Conservation (phyloP, 2,329 filamentous ascomycete species). For the Meredithiella fracta region DNA sequence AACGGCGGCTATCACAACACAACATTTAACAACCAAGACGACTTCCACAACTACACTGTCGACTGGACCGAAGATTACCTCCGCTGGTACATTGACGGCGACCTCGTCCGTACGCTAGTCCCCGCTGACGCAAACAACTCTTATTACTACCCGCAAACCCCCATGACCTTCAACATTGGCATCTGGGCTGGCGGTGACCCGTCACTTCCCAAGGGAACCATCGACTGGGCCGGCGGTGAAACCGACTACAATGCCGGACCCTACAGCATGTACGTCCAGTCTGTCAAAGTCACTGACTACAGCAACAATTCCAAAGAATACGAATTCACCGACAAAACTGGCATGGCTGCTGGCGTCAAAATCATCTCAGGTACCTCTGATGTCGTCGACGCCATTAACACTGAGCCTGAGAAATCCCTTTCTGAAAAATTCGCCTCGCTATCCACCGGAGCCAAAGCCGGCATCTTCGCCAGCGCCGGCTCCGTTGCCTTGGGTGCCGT, state of each 20-base stretch:
- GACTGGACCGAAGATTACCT: constrained; percentile 53
- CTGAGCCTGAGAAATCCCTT: constrained; percentile 26
- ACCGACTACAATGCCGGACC: constrained; percentile 51
- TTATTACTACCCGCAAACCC: constrained; percentile 56
- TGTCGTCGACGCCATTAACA: constrained; percentile 23
- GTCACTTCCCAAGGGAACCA: constrained; percentile 36
- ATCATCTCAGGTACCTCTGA: constrained; percentile 40
- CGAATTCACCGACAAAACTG: constrained; percentile 43
- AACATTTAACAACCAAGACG: constrained; percentile 36
- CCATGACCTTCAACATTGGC: constrained; percentile 52
- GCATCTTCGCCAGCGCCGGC: constrained; percentile 33
- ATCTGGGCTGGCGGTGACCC: constrained; percentile 50
- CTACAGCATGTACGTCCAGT: constrained; percentile 60
- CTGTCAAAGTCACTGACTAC: constrained; percentile 37
- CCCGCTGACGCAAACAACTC: constrained; percentile 45
- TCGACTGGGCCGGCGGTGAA: constrained; percentile 52
- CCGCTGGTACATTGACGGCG: constrained; percentile 54
- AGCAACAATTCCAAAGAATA: constrained; percentile 46
- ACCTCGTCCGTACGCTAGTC: constrained; percentile 45
- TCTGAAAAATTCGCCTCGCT: constrained; percentile 39
- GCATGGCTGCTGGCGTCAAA: constrained; percentile 48
- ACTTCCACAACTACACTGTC: constrained; percentile 61
- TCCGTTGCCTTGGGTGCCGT: constrained; percentile 24
- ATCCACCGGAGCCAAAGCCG: constrained; percentile 32
- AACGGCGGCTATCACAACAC: constrained; percentile 42